phyloP scores from a whole-genome alignment of 495 filamentous ascomycete species.

The Neurospora terricola region DNA sequence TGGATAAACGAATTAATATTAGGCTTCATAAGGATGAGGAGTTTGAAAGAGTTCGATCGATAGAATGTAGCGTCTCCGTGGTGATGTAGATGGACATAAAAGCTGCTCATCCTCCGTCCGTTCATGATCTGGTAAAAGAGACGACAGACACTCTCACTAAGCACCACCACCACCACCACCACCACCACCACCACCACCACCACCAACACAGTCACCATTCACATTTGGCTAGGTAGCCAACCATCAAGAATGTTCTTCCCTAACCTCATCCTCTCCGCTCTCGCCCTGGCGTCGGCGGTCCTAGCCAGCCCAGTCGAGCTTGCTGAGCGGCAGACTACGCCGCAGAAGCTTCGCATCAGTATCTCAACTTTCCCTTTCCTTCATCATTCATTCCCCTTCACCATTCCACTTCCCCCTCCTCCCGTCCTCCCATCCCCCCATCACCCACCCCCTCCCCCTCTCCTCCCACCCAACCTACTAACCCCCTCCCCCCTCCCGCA shows the following conservation, averaged over 20 bases:
- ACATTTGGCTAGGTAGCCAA: not conserved
- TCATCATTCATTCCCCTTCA: too few relatives aligned
- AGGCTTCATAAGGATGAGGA: not conserved
- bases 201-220: not conserved
- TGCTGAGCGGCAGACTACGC: constrained; percentile 8
- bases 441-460: not conserved
- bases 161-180: not conserved
- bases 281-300: constrained; percentile 5
- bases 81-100: not conserved
- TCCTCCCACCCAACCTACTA: not conserved
- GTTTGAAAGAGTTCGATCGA: not conserved
- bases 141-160: not conserved
- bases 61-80: not conserved
- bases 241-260: constrained; percentile 9
- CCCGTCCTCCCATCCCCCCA: not conserved
- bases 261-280: constrained; percentile 1
- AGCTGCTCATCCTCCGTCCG: not conserved
- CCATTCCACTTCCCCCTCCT: not conserved
- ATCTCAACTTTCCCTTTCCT: not conserved
- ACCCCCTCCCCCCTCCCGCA: too few relatives aligned
- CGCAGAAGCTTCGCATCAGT: constrained; percentile 6
- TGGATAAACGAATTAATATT: constrained; percentile 1
- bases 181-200: not conserved
- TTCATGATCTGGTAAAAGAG: not conserved
- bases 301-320: constrained; percentile 9